Conservation (phyloP, 345 rosid genomes). For the Eucalyptus virginea region DNA sequence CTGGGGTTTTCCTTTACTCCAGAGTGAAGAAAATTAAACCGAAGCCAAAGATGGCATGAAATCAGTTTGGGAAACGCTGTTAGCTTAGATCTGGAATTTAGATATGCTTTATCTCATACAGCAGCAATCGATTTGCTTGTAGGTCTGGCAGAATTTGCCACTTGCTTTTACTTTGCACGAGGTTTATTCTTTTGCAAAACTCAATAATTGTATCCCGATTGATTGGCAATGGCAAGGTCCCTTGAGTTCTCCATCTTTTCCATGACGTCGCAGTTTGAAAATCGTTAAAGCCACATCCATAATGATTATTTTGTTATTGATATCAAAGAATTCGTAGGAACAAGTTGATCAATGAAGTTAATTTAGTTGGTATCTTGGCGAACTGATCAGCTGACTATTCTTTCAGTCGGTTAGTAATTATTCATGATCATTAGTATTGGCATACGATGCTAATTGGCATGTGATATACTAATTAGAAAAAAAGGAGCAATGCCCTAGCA, state of each 20-base stretch:
- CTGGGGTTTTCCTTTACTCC: conserved; percentile 93
- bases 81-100: background rate
- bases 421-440: background rate
- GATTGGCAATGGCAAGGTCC: background rate
- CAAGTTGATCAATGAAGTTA: background rate
- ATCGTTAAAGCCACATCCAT: background rate
- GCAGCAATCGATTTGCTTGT: background rate
- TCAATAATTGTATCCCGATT: background rate
- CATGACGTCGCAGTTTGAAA: background rate
- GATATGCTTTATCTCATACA: background rate
- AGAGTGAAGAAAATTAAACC: conserved; percentile 91
- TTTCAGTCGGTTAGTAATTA: background rate
- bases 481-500: background rate
- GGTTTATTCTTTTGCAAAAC: background rate
- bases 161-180: background rate
- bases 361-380: background rate
- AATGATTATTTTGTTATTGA: background rate
- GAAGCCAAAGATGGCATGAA: conserved; percentile 66
- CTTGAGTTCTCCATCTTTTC: background rate
- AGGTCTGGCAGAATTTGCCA: background rate
- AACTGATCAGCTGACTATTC: background rate
- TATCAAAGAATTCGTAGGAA: background rate
- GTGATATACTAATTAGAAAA: background rate
- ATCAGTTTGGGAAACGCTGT: background rate
- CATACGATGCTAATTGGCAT: background rate